phyloP scores from a whole-genome alignment of 768 basidiomycete species.

The Lactarius vividus region DNA sequence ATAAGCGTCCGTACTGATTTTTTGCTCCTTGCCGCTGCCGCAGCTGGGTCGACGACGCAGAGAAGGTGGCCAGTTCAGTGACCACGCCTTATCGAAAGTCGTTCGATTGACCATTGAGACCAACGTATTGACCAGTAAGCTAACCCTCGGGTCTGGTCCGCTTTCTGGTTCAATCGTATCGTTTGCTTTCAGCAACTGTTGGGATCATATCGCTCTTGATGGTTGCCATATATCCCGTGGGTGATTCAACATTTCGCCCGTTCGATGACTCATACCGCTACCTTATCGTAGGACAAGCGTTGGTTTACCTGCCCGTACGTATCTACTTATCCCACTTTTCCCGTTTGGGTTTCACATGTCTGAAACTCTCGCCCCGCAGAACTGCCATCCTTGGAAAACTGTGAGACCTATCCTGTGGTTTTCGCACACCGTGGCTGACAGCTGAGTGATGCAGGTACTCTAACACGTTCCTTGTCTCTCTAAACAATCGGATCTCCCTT shows the following conservation, averaged over 20 bases:
- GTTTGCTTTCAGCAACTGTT: not conserved
- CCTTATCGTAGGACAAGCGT: not conserved
- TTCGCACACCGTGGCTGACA: no score
- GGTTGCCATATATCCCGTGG: constrained; percentile 5
- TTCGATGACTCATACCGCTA: not conserved
- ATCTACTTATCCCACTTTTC: no score
- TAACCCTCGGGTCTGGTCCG: not conserved
- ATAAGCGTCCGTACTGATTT: not conserved
- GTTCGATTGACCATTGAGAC: constrained; percentile 32
- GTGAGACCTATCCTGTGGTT: no score
- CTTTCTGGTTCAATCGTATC: not conserved
- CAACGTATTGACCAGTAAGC: constrained; percentile 26
- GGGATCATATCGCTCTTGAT: constrained; percentile 1
- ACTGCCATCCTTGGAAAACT: no score
- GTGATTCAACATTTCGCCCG: not conserved
- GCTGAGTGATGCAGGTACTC: constrained; percentile 5
- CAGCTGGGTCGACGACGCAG: not conserved
- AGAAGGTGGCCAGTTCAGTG: not conserved
- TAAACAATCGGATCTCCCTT: constrained; percentile 15
- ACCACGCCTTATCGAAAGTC: constrained; percentile 24
- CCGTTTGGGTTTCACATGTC: no score
- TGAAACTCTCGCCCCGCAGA: no score
- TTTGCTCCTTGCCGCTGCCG: no score
- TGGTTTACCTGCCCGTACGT: not conserved
- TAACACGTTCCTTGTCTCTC: constrained; percentile 12